These are phyloP conservation scores for Nemania sp. DNA, from an alignment of 2,329 filamentous ascomycete species.

Conservation along the genomic window DNA sequence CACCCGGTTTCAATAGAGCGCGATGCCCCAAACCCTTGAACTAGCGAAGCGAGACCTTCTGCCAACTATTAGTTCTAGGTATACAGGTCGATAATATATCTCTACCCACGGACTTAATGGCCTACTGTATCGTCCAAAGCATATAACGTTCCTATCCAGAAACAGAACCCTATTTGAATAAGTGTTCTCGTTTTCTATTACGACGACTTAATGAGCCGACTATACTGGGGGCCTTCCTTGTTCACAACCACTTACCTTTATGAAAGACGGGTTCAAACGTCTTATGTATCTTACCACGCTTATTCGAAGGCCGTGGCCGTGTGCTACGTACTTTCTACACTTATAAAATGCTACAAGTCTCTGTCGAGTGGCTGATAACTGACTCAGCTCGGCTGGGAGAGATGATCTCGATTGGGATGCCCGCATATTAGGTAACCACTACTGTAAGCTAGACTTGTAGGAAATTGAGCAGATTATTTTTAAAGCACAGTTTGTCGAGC, in stretches of 20 bases:
- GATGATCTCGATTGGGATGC: slow-evolving; percentile 48
- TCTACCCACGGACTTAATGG: too few species aligned
- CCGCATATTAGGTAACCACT: slow-evolving; percentile 54
- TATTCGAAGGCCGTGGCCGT: background rate
- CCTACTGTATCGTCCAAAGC: too few species aligned
- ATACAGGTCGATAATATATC: background rate
- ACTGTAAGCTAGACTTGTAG: slow-evolving; percentile 50
- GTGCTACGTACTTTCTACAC: background rate
- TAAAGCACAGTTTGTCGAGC: slow-evolving; percentile 56
- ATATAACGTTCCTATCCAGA: too few species aligned
- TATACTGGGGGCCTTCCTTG: too few species aligned
- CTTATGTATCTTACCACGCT: background rate
- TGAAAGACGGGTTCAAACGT: background rate
- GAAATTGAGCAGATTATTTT: slow-evolving; percentile 62
- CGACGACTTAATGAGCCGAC: slow-evolving; percentile 54
- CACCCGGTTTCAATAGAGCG: background rate
- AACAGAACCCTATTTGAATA: too few species aligned
- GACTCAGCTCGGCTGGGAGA: background rate
- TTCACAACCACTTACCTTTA: slow-evolving; percentile 47
- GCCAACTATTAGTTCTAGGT: background rate
- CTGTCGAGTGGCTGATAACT: background rate
- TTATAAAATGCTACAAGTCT: background rate
- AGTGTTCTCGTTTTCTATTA: slow-evolving; percentile 50
- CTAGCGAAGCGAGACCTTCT: too few species aligned
- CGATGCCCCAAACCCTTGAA: background rate